Evolutionary conservation across 2,329 filamentous ascomycete species (phyloP).

Genomic region (Phialemoniopsis sp.): DNA sequence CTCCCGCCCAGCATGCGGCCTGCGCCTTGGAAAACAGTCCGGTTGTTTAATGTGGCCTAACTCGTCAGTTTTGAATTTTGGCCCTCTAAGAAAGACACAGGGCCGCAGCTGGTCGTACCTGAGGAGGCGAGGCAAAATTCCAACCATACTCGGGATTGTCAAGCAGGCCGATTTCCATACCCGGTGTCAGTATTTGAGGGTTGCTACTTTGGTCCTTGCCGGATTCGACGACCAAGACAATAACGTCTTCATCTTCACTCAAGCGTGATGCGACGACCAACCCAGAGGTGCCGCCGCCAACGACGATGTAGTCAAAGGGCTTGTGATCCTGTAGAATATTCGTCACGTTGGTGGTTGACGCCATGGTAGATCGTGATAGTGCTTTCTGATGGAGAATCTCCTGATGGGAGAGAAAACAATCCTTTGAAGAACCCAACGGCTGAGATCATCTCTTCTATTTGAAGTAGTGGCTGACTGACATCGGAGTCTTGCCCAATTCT

Average conservation of each 20-base stretch:
- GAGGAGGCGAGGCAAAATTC: conserved; percentile 29
- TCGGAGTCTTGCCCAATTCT: too few relatives aligned
- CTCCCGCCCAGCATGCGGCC: conserved; percentile 56
- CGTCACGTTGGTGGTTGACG: too few relatives aligned
- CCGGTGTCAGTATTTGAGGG: conserved; percentile 27
- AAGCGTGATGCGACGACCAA: conserved; percentile 30
- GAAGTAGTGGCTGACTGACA: too few relatives aligned
- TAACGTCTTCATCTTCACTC: conserved; percentile 22
- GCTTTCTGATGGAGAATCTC: too few relatives aligned
- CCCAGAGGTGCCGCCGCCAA: conserved; percentile 30
- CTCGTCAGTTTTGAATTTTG: too few relatives aligned
- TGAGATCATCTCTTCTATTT: too few relatives aligned
- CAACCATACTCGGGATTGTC: conserved; percentile 33
- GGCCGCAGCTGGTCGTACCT: too few relatives aligned
- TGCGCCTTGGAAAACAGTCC: conserved; percentile 22
- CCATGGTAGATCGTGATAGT: too few relatives aligned
- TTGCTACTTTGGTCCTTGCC: conserved; percentile 28
- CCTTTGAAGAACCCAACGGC: too few relatives aligned
- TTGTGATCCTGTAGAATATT: too few relatives aligned
- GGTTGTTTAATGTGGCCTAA: conserved; percentile 15
- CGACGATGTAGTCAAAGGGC: conserved; percentile 29
- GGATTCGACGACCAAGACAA: conserved; percentile 30
- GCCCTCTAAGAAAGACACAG: too few relatives aligned
- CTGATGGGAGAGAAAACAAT: too few relatives aligned
- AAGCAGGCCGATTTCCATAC: conserved; percentile 22